Evolutionary conservation across 768 basidiomycete species (phyloP).

Genomic region (Psilocybe cubensis): DNA sequence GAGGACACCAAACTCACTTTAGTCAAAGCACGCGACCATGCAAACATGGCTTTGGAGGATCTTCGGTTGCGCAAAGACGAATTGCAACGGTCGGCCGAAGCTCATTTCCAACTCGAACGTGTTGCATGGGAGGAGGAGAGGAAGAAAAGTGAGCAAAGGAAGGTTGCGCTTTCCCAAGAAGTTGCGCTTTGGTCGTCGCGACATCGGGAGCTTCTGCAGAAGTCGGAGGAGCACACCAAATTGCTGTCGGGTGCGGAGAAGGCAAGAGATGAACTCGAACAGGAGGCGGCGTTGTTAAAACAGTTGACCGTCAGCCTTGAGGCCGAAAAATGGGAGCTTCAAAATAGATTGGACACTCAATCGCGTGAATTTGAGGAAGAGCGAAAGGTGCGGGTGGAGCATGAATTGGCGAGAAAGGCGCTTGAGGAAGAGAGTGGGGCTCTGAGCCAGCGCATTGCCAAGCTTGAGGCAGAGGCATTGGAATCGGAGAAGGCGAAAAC

Average conservation of each 20-base stretch:
- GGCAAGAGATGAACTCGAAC: not conserved
- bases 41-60: too few species aligned
- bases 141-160: too few species aligned
- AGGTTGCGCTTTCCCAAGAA: too few species aligned
- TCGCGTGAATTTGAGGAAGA: not conserved
- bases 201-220: not conserved
- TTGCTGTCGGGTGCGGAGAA: not conserved
- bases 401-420: not conserved
- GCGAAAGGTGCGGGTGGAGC: not conserved
- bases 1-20: not conserved
- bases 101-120: not conserved
- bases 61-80: not conserved
- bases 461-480: not conserved
- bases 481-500: not conserved
- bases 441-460: not conserved
- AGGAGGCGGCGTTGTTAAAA: not conserved
- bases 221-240: not conserved
- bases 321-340: not conserved
- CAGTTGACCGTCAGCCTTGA: not conserved
- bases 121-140: not conserved
- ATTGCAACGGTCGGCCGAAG: not conserved
- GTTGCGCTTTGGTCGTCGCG: too few species aligned
- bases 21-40: too few species aligned
- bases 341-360: not conserved
- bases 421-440: not conserved